These are phyloP conservation scores for Microcos paniculata DNA, from an alignment of 345 rosid species.

Conservation along the genomic window DNA sequence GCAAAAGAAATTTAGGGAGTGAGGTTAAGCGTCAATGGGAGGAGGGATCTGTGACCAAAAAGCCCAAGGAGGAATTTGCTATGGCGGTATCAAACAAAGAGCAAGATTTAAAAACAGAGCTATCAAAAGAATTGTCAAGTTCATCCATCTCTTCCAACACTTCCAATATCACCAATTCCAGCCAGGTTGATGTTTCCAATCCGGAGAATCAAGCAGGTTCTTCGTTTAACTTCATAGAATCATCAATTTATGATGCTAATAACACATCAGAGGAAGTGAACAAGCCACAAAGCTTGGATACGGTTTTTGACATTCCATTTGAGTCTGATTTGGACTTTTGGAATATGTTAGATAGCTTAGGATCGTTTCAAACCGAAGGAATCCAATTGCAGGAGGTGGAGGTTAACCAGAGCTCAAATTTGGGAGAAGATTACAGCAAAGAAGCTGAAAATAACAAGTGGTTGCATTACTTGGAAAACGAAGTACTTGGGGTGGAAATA, in stretches of 20 bases:
- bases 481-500: conserved; percentile 47
- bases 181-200: conserved; percentile 20
- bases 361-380: conserved; percentile 21
- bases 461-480: conserved; percentile 61
- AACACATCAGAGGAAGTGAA: conserved; percentile 47
- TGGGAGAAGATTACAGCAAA: conserved; percentile 19
- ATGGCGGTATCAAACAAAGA: not conserved
- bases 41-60: conserved; percentile 25
- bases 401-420: conserved; percentile 23
- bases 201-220: conserved; percentile 13
- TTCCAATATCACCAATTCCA: conserved; percentile 27
- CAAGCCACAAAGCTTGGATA: conserved; percentile 41
- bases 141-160: conserved; percentile 38
- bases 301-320: conserved; percentile 38
- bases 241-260: not conserved
- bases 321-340: conserved; percentile 69
- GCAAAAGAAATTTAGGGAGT: not conserved
- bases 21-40: conserved; percentile 13
- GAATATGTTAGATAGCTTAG: conserved; percentile 60
- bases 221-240: not conserved
- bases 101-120: not conserved
- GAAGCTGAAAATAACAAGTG: conserved; percentile 50
- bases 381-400: conserved; percentile 18
- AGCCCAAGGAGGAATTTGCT: conserved; percentile 8
- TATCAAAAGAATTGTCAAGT: conserved; percentile 28